Evolutionary conservation across 2,329 filamentous ascomycete genomes (phyloP).

Genomic region (Pseudopithomyces maydicus): DNA sequence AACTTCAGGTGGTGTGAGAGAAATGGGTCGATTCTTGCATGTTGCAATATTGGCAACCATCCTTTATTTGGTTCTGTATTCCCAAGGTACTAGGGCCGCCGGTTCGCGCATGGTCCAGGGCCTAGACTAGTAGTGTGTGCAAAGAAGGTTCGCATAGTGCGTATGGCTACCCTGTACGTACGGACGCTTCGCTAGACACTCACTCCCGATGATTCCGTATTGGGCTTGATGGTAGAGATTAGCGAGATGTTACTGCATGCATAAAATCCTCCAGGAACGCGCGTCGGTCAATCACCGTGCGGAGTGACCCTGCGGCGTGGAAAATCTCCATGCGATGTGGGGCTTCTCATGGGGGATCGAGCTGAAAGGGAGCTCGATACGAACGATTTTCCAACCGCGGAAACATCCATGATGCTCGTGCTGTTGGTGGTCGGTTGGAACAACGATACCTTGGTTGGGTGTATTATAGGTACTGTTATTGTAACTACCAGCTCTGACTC

Average conservation of each 20-base stretch:
- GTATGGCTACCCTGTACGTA: background rate
- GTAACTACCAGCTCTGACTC: background rate
- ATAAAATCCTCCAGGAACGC: slow-evolving; percentile 8
- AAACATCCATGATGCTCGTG: background rate
- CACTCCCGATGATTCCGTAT: background rate
- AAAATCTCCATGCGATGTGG: background rate
- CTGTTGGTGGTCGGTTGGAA: background rate
- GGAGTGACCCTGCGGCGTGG: background rate
- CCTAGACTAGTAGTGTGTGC: slow-evolving; percentile 1
- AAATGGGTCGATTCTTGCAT: background rate
- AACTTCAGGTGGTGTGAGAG: background rate
- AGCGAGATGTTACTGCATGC: slow-evolving; percentile 3
- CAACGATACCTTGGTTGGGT: background rate
- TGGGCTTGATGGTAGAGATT: background rate
- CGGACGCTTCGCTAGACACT: background rate
- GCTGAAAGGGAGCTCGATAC: background rate
- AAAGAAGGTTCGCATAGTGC: slow-evolving; percentile 6
- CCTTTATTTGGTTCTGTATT: background rate
- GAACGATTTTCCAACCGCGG: background rate
- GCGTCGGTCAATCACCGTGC: slow-evolving; percentile 3
- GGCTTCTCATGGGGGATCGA: background rate
- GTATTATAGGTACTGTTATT: background rate
- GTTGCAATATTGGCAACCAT: background rate
- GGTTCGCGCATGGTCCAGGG: background rate
- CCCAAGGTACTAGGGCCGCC: background rate